A percentile compares a stretch with the other conserved stretches of the same genome.
Evolutionary conservation across 1,139 yeast genomes (phyloP).

Genomic region (Kodamaea arcana): DNA sequence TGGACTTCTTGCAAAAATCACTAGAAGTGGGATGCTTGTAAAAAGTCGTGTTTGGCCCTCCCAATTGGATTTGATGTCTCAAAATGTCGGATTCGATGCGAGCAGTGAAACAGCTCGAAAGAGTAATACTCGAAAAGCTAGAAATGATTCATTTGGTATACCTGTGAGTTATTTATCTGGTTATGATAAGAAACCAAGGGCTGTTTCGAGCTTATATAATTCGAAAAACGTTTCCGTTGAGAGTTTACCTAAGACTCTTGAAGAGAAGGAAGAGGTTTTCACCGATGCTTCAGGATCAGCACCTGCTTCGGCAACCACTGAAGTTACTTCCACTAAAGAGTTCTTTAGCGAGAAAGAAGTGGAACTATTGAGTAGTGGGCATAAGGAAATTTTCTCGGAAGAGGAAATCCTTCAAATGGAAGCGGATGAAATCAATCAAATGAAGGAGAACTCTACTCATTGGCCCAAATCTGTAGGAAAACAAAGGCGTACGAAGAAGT

Average conservation of each 20-base stretch:
- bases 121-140: slow-evolving; percentile 35
- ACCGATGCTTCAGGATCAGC: slow-evolving; percentile 1
- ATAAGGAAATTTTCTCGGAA: slow-evolving; percentile 25
- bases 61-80: slow-evolving; percentile 49
- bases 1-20: neutral
- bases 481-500: slow-evolving; percentile 59
- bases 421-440: slow-evolving; percentile 35
- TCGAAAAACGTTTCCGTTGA: slow-evolving; percentile 4
- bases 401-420: slow-evolving; percentile 42
- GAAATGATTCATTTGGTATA: slow-evolving; percentile 26
- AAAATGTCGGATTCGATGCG: slow-evolving; percentile 30
- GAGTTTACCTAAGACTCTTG: neutral
- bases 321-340: slow-evolving; percentile 1
- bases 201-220: slow-evolving; percentile 10
- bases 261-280: slow-evolving; percentile 2
- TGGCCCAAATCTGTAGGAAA: slow-evolving; percentile 62
- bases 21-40: neutral
- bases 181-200: slow-evolving; percentile 10
- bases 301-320: slow-evolving; percentile 3
- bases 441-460: slow-evolving; percentile 29
- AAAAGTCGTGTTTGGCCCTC: slow-evolving; percentile 41
- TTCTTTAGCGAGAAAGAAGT: neutral
- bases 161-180: slow-evolving; percentile 16
- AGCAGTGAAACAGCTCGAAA: slow-evolving; percentile 33
- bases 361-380: neutral